Base-by-base conservation (phyloP, 2,329 filamentous ascomycete species). In the Colletotrichum tropicicola region DNA sequence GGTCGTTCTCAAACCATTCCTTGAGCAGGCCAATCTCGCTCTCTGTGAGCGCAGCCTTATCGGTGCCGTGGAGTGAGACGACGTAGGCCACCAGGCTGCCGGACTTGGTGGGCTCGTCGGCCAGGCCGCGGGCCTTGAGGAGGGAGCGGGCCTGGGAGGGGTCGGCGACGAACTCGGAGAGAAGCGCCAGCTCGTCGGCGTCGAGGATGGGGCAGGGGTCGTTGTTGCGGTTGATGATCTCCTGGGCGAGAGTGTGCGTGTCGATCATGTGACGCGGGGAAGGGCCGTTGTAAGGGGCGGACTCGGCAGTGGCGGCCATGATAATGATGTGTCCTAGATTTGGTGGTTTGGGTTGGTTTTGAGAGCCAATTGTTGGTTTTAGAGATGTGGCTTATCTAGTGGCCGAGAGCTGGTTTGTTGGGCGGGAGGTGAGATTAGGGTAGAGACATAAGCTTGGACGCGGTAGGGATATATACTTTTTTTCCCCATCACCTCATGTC, bases 151-250 rank as follows among this genome's bases (percentile, higher is more conserved):
- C 54, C 10, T 19, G 30, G 8, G 28, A 10, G 3, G 64, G 60
- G 5, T 65, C 37, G 28, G 35, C 28, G 2, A 67, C 65, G n/a
- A 65, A 65, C 5, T 65, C 41, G 1, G 37, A 49, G 27, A 67
- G 54, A 8, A 67, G 60, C 4, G 17, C 9, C 6, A 67, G 49
- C 44, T 67, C 65, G 10, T 65, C 54, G 5, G 45, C 25, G 53
- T 67, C 65, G n/a, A 67, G 60, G 9, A 67, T 30, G 27, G 49
- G 57, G 28, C 49, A 54, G 8, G 19, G n/a, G 43, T 66, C 67
- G n/a, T 54, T 51, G 59, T 67, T 59, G 56, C 68, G 67, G 17
- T 56, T 59, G 17, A 70, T 68, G 25, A 68, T 67, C 37, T 70
- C 68, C 13, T 52, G 30, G 4, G 69, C 68, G 8, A 69, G 48